A percentile compares a stretch with the other conserved stretches of the same genome.
phyloP scores from a whole-genome alignment of 495 filamentous ascomycete genomes.

The Talaromyces borbonicus region DNA sequence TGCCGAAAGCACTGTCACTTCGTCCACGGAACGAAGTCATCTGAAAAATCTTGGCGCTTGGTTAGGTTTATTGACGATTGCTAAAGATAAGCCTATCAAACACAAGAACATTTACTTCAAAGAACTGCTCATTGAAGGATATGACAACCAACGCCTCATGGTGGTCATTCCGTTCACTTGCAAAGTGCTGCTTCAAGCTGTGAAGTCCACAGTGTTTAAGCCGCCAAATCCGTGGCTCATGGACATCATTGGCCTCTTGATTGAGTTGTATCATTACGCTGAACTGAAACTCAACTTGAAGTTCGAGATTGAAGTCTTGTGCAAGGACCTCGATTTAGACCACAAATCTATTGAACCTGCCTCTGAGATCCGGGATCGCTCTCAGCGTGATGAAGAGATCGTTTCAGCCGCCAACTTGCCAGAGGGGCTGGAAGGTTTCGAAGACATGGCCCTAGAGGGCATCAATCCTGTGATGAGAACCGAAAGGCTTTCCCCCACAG shows the following conservation, averaged over 20 bases:
- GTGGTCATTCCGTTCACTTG: slow-evolving; percentile 95
- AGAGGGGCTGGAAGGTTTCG: slow-evolving; percentile 67
- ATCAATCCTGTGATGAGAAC: slow-evolving; percentile 59
- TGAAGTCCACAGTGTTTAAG: slow-evolving; percentile 78
- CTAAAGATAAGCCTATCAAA: slow-evolving; percentile 90
- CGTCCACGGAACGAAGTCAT: slow-evolving; percentile 69
- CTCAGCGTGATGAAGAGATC: slow-evolving; percentile 48
- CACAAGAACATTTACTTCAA: slow-evolving; percentile 96
- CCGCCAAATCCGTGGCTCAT: slow-evolving; percentile 96
- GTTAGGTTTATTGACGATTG: slow-evolving; percentile 89
- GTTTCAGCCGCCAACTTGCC: slow-evolving; percentile 43
- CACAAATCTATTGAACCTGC: slow-evolving; percentile 81
- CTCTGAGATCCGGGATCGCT: slow-evolving; percentile 65
- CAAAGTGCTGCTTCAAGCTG: slow-evolving; percentile 79
- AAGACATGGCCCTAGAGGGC: slow-evolving; percentile 63
- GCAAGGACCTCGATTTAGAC: slow-evolving; percentile 80
- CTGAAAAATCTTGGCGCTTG: slow-evolving; percentile 87
- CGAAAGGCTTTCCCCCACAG: slow-evolving; percentile 60
- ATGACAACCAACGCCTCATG: slow-evolving; percentile 77
- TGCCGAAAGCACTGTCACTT: slow-evolving; percentile 71
- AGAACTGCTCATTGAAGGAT: slow-evolving; percentile 84
- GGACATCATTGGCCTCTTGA: slow-evolving; percentile 79
- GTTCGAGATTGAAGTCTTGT: slow-evolving; percentile 97
- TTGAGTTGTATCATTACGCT: slow-evolving; percentile 86
- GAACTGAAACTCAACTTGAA: slow-evolving; percentile 91